Conservation (phyloP, 2,329 filamentous ascomycete species). For the Fusarium dlaminii region DNA sequence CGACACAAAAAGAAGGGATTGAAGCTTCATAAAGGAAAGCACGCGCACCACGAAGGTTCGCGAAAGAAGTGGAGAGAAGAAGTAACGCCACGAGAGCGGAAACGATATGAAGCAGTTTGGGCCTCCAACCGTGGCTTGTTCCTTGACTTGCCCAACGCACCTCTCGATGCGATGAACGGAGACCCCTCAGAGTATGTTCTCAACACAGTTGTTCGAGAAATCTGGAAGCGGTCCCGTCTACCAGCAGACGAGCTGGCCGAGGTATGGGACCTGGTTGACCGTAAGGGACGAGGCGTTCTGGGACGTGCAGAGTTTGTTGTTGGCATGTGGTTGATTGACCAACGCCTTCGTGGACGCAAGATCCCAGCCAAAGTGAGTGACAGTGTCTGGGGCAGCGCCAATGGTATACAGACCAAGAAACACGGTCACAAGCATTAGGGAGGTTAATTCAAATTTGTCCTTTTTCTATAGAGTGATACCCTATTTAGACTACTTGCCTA, state of each 20-base stretch:
- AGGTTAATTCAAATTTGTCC: slow-evolving; percentile 5
- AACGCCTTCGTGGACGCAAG: slow-evolving; percentile 81
- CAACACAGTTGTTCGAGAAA: slow-evolving; percentile 75
- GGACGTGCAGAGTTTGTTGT: slow-evolving; percentile 80
- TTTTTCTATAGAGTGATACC: slow-evolving; percentile 41
- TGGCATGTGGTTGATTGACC: slow-evolving; percentile 84
- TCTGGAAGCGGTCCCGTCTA: slow-evolving; percentile 78
- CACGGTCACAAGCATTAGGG: slow-evolving; percentile 6
- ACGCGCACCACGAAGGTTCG: slow-evolving; percentile 80
- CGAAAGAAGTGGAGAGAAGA: slow-evolving; percentile 80
- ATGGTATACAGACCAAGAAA: slow-evolving; percentile 49
- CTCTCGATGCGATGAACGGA: slow-evolving; percentile 27
- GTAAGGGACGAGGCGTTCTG: slow-evolving; percentile 63
- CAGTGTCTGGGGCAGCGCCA: slow-evolving; percentile 79
- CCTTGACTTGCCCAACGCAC: slow-evolving; percentile 43
- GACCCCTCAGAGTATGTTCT: slow-evolving; percentile 63
- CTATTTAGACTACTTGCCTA: slow-evolving; percentile 29
- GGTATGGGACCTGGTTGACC: slow-evolving; percentile 80
- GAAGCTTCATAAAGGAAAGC: slow-evolving; percentile 65
- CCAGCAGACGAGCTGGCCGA: slow-evolving; percentile 74
- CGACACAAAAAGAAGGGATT: slow-evolving; percentile 59
- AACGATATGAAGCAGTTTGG: slow-evolving; percentile 86
- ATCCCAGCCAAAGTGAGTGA: slow-evolving; percentile 75
- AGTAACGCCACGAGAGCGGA: slow-evolving; percentile 76
- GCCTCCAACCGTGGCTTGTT: slow-evolving; percentile 78